Base-by-base conservation (phyloP, 305 asterid species). In the Caryopteris hybrid region DNA sequence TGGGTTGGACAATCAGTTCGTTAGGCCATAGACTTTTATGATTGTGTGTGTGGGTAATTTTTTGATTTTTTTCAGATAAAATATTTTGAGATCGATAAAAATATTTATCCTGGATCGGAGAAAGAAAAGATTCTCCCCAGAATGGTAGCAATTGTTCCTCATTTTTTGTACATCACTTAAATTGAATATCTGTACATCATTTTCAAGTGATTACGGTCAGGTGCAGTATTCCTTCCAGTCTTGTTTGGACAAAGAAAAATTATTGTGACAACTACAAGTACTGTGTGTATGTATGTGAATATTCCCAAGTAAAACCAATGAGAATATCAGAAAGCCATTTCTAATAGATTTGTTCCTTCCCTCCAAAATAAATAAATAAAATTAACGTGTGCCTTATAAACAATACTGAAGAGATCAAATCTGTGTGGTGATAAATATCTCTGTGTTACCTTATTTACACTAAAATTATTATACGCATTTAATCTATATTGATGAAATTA, bases 351-450 rank as follows among this genome's bases (percentile, higher is more conserved):
- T 18, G 16, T 64, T 59, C 73, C 73, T 66, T 59, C 22, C n/a
- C n/a, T n/a, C n/a, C n/a, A n/a, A n/a, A n/a, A n/a, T n/a, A n/a
- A n/a, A n/a, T n/a, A n/a, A n/a, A n/a, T n/a, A n/a, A n/a, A 34
- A 16, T 66, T 50, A 9, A 38, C 42, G 69, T 74, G 74, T 74
- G 70, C 29, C 27, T 22, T 47, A 50, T 10, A 66, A 59, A 41
- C 55, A 41, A 41, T 2, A 9, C 23, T 5, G 51, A 13, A 62
- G 52, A 38, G 79, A 74, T 74, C 66, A 63, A 69, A 69, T 62
- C 70, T 74, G 68, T 74, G 79, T 63, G 75, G 79, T 56, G 36
- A 68, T 42, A 61, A 33, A 41, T 46, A 23, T 21, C 39, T 2
- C 27, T 31, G 60, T 58, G 20, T 47, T 47, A 51, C 57, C n/a